Evolutionary conservation across 192 early-diverging fungal genomes (phyloP).

Genomic region (Entophlyctis luteolus): DNA sequence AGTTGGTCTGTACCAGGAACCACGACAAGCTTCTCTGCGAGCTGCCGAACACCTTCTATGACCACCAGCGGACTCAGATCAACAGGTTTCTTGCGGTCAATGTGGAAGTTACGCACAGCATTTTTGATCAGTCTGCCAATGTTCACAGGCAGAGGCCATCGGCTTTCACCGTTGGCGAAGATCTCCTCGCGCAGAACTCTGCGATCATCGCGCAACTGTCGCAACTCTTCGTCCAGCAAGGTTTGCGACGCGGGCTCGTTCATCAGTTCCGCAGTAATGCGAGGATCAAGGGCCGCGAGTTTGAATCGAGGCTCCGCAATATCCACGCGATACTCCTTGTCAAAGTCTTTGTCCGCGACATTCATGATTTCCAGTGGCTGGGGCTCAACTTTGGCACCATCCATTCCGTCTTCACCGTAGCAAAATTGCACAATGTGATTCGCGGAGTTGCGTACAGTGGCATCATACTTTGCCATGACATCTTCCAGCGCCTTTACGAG

Average conservation of each 20-base stretch:
- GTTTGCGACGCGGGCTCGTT: slow-evolving; percentile 66
- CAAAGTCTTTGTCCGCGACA: slow-evolving; percentile 66
- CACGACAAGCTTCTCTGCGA: slow-evolving; percentile 71
- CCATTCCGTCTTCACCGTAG: slow-evolving; percentile 99
- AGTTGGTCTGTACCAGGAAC: slow-evolving; percentile 88
- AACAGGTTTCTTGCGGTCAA: slow-evolving; percentile 73
- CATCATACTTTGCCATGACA: slow-evolving; percentile 96
- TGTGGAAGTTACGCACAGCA: slow-evolving; percentile 83
- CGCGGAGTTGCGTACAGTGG: slow-evolving; percentile 90
- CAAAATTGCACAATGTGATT: slow-evolving; percentile 93
- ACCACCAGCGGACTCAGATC: slow-evolving; percentile 84
- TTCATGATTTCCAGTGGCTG: slow-evolving; percentile 73
- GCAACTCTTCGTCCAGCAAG: slow-evolving; percentile 77
- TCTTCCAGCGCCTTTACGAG: slow-evolving; percentile 97
- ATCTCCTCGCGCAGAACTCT: slow-evolving; percentile 70
- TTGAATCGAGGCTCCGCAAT: slow-evolving; percentile 64
- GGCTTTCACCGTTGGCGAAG: slow-evolving; percentile 60
- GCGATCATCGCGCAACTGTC: slow-evolving; percentile 74
- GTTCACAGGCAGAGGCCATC: slow-evolving; percentile 89
- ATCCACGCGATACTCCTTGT: slow-evolving; percentile 78
- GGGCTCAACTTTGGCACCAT: slow-evolving; percentile 80
- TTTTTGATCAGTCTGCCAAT: slow-evolving; percentile 83
- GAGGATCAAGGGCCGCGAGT: slow-evolving; percentile 64
- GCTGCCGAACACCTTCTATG: slow-evolving; percentile 65
- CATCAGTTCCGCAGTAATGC: slow-evolving; percentile 72